These are phyloP conservation scores for Myrmaecium sp. DNA, from an alignment of 2,329 filamentous ascomycete genomes.

Conservation along the genomic window DNA sequence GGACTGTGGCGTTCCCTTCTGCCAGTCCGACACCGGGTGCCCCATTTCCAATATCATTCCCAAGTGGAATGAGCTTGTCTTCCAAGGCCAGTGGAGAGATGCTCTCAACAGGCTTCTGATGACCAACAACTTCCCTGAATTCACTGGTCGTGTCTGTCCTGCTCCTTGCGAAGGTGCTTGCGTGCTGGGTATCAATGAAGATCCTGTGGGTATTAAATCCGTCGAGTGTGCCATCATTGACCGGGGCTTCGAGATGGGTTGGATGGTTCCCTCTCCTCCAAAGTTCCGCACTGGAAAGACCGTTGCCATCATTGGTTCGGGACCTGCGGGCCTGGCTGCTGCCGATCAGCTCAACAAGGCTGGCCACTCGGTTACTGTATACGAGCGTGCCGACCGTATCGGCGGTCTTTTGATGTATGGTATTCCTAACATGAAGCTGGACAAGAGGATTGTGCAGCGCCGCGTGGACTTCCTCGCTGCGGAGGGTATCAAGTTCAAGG, in stretches of 20 bases:
- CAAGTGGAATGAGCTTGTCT: slow-evolving; percentile 82
- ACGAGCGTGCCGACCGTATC: slow-evolving; percentile 78
- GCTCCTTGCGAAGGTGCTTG: slow-evolving; percentile 94
- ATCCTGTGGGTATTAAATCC: slow-evolving; percentile 94
- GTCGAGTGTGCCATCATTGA: slow-evolving; percentile 98
- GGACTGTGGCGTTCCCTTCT: slow-evolving; percentile 98
- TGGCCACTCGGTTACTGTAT: slow-evolving; percentile 76
- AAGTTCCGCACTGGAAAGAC: slow-evolving; percentile 72
- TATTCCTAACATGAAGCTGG: slow-evolving; percentile 98
- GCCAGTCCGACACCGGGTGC: slow-evolving; percentile 88
- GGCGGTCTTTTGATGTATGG: slow-evolving; percentile 96
- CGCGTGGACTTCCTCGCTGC: slow-evolving; percentile 88
- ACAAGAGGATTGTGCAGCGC: slow-evolving; percentile 92
- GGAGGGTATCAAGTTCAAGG: slow-evolving; percentile 73
- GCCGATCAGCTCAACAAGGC: slow-evolving; percentile 91
- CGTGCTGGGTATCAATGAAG: slow-evolving; percentile 90
- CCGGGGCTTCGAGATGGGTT: slow-evolving; percentile 92
- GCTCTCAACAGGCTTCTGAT: slow-evolving; percentile 80
- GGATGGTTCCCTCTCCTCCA: slow-evolving; percentile 79
- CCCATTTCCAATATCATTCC: slow-evolving; percentile 96
- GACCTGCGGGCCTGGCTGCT: slow-evolving; percentile 73
- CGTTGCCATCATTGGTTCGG: slow-evolving; percentile 78
- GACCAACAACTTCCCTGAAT: slow-evolving; percentile 98
- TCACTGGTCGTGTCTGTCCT: slow-evolving; percentile 91
- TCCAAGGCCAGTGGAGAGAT: slow-evolving; percentile 68